Conservation (phyloP, 805 yeast genomes). For the Ogataea paraovalis region DNA sequence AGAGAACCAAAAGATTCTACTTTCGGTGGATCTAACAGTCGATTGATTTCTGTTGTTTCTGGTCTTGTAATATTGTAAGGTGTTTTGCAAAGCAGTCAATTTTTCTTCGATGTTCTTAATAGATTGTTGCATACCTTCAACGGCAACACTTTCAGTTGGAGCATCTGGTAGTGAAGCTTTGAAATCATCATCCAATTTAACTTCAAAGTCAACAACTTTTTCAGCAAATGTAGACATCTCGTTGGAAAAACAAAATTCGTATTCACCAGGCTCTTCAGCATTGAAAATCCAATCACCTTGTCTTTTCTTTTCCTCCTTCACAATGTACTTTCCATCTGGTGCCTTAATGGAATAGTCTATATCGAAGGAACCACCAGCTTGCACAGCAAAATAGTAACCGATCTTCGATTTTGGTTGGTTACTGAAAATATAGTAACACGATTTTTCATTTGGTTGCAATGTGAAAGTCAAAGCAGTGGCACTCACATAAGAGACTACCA, state of each 20-base stretch:
- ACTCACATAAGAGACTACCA: conserved; percentile 17
- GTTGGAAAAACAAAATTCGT: conserved; percentile 81
- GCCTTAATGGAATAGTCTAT: conserved; percentile 63
- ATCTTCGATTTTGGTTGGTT: conserved; percentile 54
- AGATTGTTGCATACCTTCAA: conserved; percentile 50
- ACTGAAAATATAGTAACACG: conserved; percentile 71
- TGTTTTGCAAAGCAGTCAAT: conserved; percentile 50
- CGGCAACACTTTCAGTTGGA: conserved; percentile 52
- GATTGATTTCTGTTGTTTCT: conserved; percentile 90
- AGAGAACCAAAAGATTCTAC: conserved; percentile 63
- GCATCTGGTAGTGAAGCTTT: conserved; percentile 61
- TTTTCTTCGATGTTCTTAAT: conserved; percentile 58
- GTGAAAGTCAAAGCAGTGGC: conserved; percentile 66
- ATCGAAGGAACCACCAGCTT: conserved; percentile 75
- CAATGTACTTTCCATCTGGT: conserved; percentile 53
- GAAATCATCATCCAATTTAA: conserved; percentile 52
- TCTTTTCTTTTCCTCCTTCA: conserved; percentile 55
- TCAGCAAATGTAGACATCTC: conserved; percentile 79
- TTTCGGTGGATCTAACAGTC: conserved; percentile 63
- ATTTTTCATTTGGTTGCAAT: conserved; percentile 68
- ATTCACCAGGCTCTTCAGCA: conserved; percentile 70
- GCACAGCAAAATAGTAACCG: conserved; percentile 80
- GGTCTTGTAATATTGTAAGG: conserved; percentile 78
- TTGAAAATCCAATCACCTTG: conserved; percentile 77
- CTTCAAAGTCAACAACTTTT: conserved; percentile 81